Evolutionary conservation across 2,329 filamentous ascomycete genomes (phyloP).

Genomic region (Verticillium zaregamsianum): DNA sequence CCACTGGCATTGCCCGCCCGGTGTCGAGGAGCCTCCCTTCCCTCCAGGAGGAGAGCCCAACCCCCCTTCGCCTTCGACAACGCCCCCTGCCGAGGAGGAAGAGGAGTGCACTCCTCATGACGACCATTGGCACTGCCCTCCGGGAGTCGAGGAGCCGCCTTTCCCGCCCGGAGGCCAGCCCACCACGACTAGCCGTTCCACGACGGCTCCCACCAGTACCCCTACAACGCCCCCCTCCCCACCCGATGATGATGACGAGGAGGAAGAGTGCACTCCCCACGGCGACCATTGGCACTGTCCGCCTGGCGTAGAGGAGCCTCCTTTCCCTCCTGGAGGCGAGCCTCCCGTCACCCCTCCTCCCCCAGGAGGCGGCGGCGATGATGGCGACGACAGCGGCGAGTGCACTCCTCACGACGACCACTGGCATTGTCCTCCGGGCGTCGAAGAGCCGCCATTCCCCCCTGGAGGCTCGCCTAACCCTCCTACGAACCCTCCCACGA

Average conservation of each 20-base stretch:
- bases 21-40: not conserved
- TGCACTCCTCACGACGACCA: slow-evolving; percentile 7
- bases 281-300: slow-evolving; percentile 12
- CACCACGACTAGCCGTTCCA: not conserved
- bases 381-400: not conserved
- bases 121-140: slow-evolving; percentile 12
- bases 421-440: slow-evolving; percentile 13
- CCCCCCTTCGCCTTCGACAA: not conserved
- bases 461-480: not conserved
- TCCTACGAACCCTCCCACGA: not conserved
- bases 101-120: not conserved
- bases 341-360: too few relatives aligned
- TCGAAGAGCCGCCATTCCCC: not conserved
- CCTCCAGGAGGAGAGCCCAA: not conserved
- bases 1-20: slow-evolving; percentile 9
- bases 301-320: slow-evolving; percentile 7
- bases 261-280: slow-evolving; percentile 3
- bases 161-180: not conserved
- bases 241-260: not conserved
- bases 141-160: slow-evolving; percentile 7
- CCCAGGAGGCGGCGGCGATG: too few relatives aligned
- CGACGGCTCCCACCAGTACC: not conserved
- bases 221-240: not conserved
- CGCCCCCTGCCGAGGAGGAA: not conserved
- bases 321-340: not conserved